Conservation (phyloP, 179 eudicot species). For the Heliamphora pulchella region DNA sequence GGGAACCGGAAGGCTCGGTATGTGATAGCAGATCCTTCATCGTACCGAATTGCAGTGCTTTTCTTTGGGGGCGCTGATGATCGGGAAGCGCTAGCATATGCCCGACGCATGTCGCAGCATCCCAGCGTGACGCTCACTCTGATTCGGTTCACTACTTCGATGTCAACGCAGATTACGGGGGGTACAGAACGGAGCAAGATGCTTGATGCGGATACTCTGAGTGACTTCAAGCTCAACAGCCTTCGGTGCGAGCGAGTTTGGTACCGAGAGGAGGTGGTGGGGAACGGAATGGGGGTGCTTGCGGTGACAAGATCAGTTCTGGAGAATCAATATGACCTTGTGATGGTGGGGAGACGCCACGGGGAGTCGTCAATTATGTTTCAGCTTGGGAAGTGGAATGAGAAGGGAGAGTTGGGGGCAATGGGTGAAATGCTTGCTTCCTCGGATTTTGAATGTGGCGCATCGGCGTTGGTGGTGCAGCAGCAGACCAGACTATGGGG, state of each 20-base stretch:
- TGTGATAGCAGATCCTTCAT: constrained; percentile 19
- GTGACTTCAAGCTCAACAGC: constrained; percentile 30
- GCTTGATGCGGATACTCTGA: constrained; percentile 30
- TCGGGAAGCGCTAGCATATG: constrained; percentile 43
- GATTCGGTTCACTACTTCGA: constrained; percentile 19
- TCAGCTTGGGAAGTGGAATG: constrained; percentile 28
- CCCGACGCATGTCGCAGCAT: constrained; percentile 30
- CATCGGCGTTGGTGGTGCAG: constrained; percentile 42
- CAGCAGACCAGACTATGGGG: constrained; percentile 56
- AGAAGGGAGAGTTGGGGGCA: constrained; percentile 35
- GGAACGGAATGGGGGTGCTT: constrained; percentile 15
- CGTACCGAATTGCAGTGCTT: constrained; percentile 29
- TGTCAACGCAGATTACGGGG: constrained; percentile 16
- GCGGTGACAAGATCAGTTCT: constrained; percentile 21
- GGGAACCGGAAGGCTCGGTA: constrained; percentile 15
- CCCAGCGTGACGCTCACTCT: constrained; percentile 25
- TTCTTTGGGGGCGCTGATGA: constrained; percentile 52
- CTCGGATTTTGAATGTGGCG: constrained; percentile 21
- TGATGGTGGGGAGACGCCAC: constrained; percentile 35
- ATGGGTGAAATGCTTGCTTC: constrained; percentile 36
- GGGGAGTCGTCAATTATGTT: constrained; percentile 21
- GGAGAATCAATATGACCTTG: constrained; percentile 22
- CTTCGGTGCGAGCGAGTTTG: constrained; percentile 21
- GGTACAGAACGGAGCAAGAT: constrained; percentile 29
- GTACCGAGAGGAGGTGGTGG: constrained; percentile 30